These are phyloP conservation scores for Spathaspora gorwiae DNA, from an alignment of 805 yeast species.

Conservation along the genomic window DNA sequence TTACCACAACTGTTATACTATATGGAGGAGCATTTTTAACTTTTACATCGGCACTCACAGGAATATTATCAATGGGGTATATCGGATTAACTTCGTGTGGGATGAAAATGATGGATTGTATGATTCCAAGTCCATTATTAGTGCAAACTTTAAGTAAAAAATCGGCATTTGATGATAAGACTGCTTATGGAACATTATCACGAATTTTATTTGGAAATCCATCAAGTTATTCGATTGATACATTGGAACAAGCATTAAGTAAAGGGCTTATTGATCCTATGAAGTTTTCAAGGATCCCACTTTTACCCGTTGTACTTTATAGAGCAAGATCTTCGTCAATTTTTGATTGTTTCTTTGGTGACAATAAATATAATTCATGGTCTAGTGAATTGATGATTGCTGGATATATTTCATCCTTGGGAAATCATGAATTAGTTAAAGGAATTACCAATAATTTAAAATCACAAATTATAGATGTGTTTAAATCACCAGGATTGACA, in stretches of 20 bases:
- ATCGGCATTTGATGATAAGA: constrained; percentile 1
- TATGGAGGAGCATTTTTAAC: constrained; percentile 31
- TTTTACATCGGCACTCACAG: constrained; percentile 37
- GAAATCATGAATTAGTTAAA: constrained; percentile 27
- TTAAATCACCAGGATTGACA: background rate
- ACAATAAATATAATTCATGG: constrained; percentile 15
- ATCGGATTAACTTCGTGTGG: constrained; percentile 37
- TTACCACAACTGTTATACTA: constrained; percentile 19
- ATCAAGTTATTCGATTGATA: constrained; percentile 16
- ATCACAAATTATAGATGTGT: background rate
- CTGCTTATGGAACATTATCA: constrained; percentile 4
- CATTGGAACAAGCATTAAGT: constrained; percentile 26
- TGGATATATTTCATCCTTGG: constrained; percentile 35
- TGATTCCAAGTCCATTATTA: constrained; percentile 30
- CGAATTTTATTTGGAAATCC: constrained; percentile 9
- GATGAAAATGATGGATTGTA: constrained; percentile 30
- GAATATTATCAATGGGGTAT: constrained; percentile 35
- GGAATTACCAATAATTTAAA: background rate
- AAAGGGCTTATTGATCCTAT: constrained; percentile 32
- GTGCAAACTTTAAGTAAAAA: constrained; percentile 20
- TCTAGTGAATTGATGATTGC: constrained; percentile 30
- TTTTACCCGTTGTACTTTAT: constrained; percentile 36
- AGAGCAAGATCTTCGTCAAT: constrained; percentile 33
- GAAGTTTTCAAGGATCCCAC: constrained; percentile 33
- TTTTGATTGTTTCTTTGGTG: constrained; percentile 21